These are phyloP conservation scores for Apophysomyces sp. DNA, from an alignment of 371 early-diverging fungal species.

Conservation along the genomic window DNA sequence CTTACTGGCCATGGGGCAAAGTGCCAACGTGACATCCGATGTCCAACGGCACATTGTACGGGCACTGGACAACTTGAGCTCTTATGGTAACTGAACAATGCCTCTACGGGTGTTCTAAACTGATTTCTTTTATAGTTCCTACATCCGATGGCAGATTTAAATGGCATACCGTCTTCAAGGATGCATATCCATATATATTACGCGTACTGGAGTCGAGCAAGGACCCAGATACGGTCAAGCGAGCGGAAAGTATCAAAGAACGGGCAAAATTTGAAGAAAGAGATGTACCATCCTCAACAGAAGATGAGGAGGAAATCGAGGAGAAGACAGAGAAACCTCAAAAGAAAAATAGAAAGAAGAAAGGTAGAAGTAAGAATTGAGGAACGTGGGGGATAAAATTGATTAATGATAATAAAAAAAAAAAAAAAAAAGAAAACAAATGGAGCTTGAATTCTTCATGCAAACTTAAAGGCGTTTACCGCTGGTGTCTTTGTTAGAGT, in stretches of 20 bases:
- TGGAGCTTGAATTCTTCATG: neutral
- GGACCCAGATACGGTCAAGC: conserved; percentile 32
- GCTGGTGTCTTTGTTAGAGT: neutral
- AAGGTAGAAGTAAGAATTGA: neutral
- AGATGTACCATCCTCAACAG: neutral
- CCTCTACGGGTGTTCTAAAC: neutral
- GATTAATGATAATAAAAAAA: neutral
- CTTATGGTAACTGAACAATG: conserved; percentile 20
- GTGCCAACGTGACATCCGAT: conserved; percentile 23
- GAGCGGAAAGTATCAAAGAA: conserved; percentile 27
- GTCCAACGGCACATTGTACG: conserved; percentile 43
- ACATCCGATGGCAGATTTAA: neutral
- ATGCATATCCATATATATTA: conserved; percentile 19
- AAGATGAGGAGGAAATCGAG: neutral
- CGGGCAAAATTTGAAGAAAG: neutral
- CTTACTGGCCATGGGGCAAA: conserved; percentile 39
- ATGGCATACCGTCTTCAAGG: conserved; percentile 11
- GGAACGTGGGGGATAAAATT: neutral
- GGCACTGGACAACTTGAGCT: conserved; percentile 44
- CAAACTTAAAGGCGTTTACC: neutral
- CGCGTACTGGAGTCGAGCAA: conserved; percentile 13
- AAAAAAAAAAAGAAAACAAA: neutral
- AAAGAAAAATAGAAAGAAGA: conserved; percentile 2
- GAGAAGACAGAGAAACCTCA: neutral
- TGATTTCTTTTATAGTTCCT: neutral